Conservation (phyloP, 192 early-diverging fungal genomes). For the Kickxella alabastrina region DNA sequence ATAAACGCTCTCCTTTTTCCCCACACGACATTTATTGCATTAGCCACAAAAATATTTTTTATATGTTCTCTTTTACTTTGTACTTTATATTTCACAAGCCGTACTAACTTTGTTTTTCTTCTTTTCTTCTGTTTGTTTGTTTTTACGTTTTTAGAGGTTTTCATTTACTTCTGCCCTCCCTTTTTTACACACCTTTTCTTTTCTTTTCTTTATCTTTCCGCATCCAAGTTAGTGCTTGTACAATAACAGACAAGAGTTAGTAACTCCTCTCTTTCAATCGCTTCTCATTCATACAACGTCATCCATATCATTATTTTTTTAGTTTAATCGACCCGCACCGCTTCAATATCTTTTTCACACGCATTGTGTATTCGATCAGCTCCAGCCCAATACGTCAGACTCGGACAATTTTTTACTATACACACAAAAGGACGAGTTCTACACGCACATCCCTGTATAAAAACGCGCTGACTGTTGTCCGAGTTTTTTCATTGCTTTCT, state of each 20-base stretch:
- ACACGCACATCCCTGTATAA: neutral
- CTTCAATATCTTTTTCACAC: no score
- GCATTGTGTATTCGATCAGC: no score
- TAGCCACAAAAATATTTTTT: no score
- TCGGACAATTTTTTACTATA: conserved; percentile 2
- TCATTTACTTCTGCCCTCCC: neutral
- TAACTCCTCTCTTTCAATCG: no score
- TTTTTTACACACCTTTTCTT: conserved; percentile 6
- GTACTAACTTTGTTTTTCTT: neutral
- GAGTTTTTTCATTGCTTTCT: neutral
- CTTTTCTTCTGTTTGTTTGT: neutral
- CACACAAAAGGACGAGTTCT: neutral
- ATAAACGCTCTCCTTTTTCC: neutral
- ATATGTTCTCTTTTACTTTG: neutral
- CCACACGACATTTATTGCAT: neutral
- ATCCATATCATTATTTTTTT: neutral
- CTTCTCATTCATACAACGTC: no score
- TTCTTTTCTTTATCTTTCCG: conserved; percentile 3
- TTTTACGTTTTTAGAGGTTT: neutral
- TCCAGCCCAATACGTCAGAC: no score
- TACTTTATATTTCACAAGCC: neutral
- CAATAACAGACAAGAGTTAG: neutral
- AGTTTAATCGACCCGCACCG: no score
- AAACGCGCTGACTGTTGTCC: no score
- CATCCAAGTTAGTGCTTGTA: conserved; percentile 7